phyloP scores from a whole-genome alignment of 257 asterid species.

The Osmanthus fragrans region DNA sequence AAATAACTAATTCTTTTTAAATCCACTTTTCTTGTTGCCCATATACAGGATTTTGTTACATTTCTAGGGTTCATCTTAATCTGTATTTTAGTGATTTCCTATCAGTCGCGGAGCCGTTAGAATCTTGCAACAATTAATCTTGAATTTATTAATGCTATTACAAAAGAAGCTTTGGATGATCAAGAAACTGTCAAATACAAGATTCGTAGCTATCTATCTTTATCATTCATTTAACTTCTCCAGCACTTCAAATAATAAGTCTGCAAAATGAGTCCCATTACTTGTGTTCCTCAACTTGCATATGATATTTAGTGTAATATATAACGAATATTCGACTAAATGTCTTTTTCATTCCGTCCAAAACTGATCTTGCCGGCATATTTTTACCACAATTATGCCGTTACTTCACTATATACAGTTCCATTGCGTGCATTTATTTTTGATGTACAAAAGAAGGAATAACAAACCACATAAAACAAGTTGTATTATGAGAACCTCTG shows the following conservation, averaged over 20 bases:
- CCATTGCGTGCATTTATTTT: no score
- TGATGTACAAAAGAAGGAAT: no score
- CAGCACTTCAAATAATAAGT: conserved; percentile 33
- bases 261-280: conserved; percentile 11
- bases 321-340: background rate
- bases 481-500: no score
- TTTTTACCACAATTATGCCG: background rate
- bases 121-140: conserved; percentile 30
- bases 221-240: conserved; percentile 49
- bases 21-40: conserved; percentile 37
- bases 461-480: no score
- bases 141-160: conserved; percentile 19
- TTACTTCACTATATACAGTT: no score
- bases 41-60: conserved; percentile 17
- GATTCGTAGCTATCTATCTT: conserved; percentile 45
- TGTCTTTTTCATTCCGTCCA: background rate
- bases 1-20: conserved; percentile 35
- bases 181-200: conserved; percentile 28
- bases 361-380: background rate
- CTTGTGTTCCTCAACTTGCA: conserved; percentile 29
- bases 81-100: conserved; percentile 28
- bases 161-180: conserved; percentile 16
- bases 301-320: conserved; percentile 7
- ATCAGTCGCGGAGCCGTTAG: conserved; percentile 41
- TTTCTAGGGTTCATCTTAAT: conserved; percentile 13